Evolutionary conservation across 257 asterid species (phyloP).

Genomic region (Phtheirospermum japonicum): DNA sequence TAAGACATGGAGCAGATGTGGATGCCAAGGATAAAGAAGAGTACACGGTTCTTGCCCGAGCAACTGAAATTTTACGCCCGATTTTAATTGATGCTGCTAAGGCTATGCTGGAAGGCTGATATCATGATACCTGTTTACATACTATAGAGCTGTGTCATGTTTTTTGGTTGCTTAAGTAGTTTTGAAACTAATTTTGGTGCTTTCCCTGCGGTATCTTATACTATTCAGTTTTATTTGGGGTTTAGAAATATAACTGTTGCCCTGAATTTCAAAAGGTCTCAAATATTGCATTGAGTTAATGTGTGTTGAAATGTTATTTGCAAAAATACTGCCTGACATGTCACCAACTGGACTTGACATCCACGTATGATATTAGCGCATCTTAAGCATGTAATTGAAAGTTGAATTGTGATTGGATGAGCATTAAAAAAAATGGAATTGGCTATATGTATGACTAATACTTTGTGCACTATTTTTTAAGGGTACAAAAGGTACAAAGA

Average conservation of each 20-base stretch:
- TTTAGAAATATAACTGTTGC: conserved; percentile 74
- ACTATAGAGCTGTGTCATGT: background rate
- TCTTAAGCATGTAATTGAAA: no score
- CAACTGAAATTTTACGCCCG: conserved; percentile 65
- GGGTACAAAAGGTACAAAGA: no score
- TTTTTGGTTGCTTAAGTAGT: conserved; percentile 18
- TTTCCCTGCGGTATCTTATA: background rate
- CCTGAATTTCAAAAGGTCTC: conserved; percentile 88
- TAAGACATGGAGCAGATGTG: conserved; percentile 92
- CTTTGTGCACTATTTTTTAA: no score
- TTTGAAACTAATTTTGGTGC: conserved; percentile 9
- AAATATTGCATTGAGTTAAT: no score
- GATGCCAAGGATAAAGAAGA: conserved; percentile 89
- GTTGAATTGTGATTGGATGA: no score
- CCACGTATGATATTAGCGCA: no score
- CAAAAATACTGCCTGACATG: no score
- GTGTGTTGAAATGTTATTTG: no score
- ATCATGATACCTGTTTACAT: conserved; percentile 9
- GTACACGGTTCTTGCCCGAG: conserved; percentile 85
- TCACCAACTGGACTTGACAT: no score
- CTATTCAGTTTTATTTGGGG: conserved; percentile 71
- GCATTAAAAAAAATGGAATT: no score
- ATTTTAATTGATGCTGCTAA: conserved; percentile 74
- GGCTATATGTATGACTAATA: no score
- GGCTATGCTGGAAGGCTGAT: conserved; percentile 82